Conservation (phyloP, 139 green algal genomes). For the Limnomonas spitsbergensis region DNA sequence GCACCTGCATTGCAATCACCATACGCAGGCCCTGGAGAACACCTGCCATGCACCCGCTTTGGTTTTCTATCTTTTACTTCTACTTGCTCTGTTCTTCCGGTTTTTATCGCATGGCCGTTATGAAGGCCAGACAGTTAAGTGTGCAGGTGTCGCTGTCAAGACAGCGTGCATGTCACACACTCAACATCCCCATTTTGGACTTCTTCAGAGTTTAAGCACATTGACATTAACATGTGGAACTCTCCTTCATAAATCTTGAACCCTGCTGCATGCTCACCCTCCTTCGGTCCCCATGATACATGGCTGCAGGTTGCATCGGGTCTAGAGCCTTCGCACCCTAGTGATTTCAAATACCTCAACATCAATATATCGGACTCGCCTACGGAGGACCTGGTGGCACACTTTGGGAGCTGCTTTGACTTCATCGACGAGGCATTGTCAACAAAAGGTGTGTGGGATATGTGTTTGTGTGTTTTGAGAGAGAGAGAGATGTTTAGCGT, state of each 20-base stretch:
- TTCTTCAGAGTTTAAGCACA: not conserved
- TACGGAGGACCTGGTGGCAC: conserved; percentile 40
- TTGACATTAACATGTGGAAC: no score
- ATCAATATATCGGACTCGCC: conserved; percentile 35
- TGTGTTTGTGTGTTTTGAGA: no score
- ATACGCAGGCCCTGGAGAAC: no score
- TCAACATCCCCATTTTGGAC: not conserved
- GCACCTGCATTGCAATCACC: no score
- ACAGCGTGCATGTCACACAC: not conserved
- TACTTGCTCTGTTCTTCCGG: no score
- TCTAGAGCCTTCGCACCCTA: conserved; percentile 16
- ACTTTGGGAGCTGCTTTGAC: conserved; percentile 41
- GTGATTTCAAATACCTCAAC: conserved; percentile 20
- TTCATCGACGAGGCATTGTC: conserved; percentile 41
- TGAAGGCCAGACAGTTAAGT: not conserved
- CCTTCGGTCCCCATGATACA: no score
- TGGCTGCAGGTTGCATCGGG: conserved; percentile 29
- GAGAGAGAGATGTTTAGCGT: no score
- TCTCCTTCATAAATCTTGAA: no score
- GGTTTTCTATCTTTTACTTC: no score
- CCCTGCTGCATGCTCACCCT: no score
- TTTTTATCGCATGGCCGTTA: no score
- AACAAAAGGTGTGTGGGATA: not conserved
- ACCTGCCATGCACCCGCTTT: no score
- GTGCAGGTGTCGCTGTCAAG: not conserved